phyloP scores from a whole-genome alignment of 2,329 filamentous ascomycete genomes.

The Xylariaceae sp. region DNA sequence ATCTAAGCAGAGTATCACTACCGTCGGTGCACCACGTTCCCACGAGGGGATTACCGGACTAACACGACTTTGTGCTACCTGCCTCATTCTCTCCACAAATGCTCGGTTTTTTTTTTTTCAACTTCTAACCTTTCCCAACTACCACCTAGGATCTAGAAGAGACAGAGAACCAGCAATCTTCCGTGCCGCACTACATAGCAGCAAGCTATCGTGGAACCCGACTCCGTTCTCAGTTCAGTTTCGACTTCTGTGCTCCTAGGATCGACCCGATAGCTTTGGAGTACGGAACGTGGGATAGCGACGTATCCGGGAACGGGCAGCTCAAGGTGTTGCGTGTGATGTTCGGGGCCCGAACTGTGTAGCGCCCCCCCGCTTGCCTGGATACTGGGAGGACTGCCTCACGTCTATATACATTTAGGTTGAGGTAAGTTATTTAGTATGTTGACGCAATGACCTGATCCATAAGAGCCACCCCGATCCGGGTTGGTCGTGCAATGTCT shows the following conservation, averaged over 20 bases:
- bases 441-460: neutral
- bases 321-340: slow-evolving; percentile 46
- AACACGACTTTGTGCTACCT: slow-evolving; percentile 34
- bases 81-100: slow-evolving; percentile 20
- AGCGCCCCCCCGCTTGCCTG: slow-evolving; percentile 43
- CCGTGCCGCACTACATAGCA: slow-evolving; percentile 28
- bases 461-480: slow-evolving; percentile 4
- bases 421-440: slow-evolving; percentile 33
- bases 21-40: slow-evolving; percentile 33
- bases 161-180: slow-evolving; percentile 21
- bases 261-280: slow-evolving; percentile 22
- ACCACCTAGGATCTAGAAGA: slow-evolving; percentile 11
- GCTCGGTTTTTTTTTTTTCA: neutral
- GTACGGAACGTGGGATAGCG: slow-evolving; percentile 32
- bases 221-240: slow-evolving; percentile 26
- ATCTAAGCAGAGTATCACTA: slow-evolving; percentile 37
- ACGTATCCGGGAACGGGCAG: slow-evolving; percentile 42
- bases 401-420: slow-evolving; percentile 36
- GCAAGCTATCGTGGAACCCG: slow-evolving; percentile 32
- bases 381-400: slow-evolving; percentile 42
- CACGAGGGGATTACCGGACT: slow-evolving; percentile 36
- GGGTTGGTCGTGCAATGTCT: slow-evolving; percentile 10
- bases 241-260: slow-evolving; percentile 24
- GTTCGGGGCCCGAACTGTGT: slow-evolving; percentile 45
- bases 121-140: slow-evolving; percentile 18